Evolutionary conservation across 2,329 filamentous ascomycete species (phyloP).

Genomic region (Bipolaris cookei): DNA sequence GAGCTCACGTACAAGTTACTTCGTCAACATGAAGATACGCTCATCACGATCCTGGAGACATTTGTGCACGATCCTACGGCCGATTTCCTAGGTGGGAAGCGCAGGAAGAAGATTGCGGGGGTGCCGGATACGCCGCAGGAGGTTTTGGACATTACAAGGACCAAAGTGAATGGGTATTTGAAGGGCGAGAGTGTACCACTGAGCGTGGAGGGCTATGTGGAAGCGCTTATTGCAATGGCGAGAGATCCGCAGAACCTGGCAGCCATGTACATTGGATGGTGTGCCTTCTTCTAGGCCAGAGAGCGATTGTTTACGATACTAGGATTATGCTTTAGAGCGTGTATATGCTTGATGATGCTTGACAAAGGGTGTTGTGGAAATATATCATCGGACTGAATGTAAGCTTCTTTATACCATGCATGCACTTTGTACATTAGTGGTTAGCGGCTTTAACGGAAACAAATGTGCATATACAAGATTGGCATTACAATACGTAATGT

Average conservation of each 20-base stretch:
- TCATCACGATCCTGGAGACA: slow-evolving; percentile 96
- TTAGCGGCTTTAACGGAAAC: neutral
- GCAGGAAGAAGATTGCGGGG: slow-evolving; percentile 60
- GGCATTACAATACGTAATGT: slow-evolving; percentile 19
- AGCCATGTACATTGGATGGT: slow-evolving; percentile 98
- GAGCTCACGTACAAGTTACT: slow-evolving; percentile 86
- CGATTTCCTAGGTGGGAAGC: slow-evolving; percentile 79
- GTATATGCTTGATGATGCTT: neutral
- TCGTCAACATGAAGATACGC: slow-evolving; percentile 89
- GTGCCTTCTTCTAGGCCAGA: slow-evolving; percentile 65
- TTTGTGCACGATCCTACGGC: slow-evolving; percentile 97
- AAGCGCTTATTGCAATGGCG: slow-evolving; percentile 88
- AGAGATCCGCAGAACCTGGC: slow-evolving; percentile 79
- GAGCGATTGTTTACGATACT: neutral
- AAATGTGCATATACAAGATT: slow-evolving; percentile 16
- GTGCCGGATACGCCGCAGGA: slow-evolving; percentile 74
- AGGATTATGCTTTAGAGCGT: neutral
- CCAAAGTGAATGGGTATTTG: slow-evolving; percentile 84
- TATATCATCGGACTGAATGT: too few species aligned
- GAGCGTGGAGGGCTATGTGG: slow-evolving; percentile 96
- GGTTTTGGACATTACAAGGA: slow-evolving; percentile 86
- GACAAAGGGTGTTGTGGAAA: too few species aligned
- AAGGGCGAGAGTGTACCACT: slow-evolving; percentile 89
- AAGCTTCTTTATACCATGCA: neutral
- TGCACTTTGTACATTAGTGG: too few species aligned